Conservation (phyloP, 306 rosid genomes). For the Ochetophila trinervis region DNA sequence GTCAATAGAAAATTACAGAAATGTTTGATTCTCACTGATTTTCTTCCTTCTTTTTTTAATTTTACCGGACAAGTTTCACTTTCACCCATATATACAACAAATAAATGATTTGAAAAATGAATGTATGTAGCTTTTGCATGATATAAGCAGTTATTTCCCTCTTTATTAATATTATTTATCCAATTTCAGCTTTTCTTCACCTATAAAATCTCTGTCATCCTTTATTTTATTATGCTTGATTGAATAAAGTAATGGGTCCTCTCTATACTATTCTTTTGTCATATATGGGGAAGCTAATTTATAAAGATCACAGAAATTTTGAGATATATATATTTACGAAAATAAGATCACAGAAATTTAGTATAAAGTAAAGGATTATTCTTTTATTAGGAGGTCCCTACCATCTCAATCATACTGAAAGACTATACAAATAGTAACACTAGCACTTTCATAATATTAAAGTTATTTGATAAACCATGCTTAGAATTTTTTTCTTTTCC, state of each 20-base stretch:
- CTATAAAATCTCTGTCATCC: neutral
- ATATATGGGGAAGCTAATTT: no score
- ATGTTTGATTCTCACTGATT: neutral
- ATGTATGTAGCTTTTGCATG: neutral
- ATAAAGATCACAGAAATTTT: no score
- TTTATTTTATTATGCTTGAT: neutral
- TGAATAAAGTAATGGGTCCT: neutral
- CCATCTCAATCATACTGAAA: neutral
- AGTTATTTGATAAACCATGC: no score
- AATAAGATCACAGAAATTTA: neutral
- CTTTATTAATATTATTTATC: neutral
- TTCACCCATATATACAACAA: neutral
- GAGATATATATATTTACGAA: no score
- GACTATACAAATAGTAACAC: no score
- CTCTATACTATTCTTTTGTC: neutral
- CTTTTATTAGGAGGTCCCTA: neutral
- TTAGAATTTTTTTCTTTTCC: no score
- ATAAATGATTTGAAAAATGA: neutral
- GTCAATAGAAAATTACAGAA: neutral
- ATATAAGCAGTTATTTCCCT: neutral
- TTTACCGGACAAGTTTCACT: neutral
- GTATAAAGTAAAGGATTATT: conserved; percentile 1
- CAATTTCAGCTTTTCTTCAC: neutral
- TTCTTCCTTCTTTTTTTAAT: neutral
- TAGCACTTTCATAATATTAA: no score